These are phyloP conservation scores for Rhodotorula sp. DNA, from an alignment of 1,284 basidiomycete species.

Conservation along the genomic window DNA sequence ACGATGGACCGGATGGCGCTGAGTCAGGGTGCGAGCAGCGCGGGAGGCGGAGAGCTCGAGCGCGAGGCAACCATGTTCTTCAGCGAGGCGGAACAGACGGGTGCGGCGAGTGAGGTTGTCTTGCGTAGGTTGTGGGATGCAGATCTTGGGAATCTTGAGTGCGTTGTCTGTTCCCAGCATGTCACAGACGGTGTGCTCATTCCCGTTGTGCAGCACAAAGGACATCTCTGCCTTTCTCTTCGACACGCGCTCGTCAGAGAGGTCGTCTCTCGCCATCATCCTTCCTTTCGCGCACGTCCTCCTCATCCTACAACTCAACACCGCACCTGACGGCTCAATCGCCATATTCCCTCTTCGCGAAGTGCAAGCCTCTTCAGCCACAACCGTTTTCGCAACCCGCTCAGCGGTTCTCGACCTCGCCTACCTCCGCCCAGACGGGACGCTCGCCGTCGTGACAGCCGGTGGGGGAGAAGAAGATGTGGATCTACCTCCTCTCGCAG, in stretches of 20 bases:
- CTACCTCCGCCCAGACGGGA: not conserved
- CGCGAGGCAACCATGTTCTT: conserved; percentile 51
- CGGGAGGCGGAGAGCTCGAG: conserved; percentile 61
- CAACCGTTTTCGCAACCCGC: not conserved
- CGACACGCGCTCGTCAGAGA: not conserved
- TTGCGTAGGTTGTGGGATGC: conserved; percentile 44
- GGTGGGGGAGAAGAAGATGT: not conserved
- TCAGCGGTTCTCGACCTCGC: not conserved
- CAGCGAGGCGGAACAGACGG: conserved; percentile 44
- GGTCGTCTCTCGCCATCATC: conserved; percentile 19
- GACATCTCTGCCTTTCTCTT: conserved; percentile 9
- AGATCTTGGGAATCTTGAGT: conserved; percentile 42
- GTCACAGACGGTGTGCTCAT: not conserved
- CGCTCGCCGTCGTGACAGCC: not conserved
- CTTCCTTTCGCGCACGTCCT: conserved; percentile 11
- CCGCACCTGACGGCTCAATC: not conserved
- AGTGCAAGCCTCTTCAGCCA: conserved; percentile 46
- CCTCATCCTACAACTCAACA: conserved; percentile 9
- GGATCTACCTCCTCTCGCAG: not conserved
- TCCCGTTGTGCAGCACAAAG: conserved; percentile 10
- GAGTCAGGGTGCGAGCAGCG: conserved; percentile 41
- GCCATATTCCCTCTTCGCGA: conserved; percentile 46
- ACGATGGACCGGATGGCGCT: conserved; percentile 65
- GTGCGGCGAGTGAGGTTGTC: conserved; percentile 45
- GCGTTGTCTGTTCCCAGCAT: conserved; percentile 15